Evolutionary conservation across 148 eudicot genomes (phyloP).

Genomic region (Persicaria tinctoria): DNA sequence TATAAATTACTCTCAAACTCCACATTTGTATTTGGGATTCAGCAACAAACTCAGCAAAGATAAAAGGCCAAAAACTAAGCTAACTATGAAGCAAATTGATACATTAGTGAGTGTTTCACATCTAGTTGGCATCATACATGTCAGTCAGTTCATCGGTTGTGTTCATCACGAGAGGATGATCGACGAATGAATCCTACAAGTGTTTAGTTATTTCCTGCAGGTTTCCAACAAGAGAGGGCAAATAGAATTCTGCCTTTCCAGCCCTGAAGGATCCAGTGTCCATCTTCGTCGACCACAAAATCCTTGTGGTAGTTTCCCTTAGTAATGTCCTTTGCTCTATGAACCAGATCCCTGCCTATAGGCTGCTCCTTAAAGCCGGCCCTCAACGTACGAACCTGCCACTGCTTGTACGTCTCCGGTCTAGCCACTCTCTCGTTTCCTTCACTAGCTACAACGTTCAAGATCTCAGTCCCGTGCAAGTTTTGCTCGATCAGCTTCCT

Average conservation of each 20-base stretch:
- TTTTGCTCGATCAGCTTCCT: conserved; percentile 36
- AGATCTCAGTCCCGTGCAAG: conserved; percentile 28
- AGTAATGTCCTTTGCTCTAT: conserved; percentile 26
- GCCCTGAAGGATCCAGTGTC: conserved; percentile 50
- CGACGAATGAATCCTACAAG: not conserved
- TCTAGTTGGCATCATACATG: not conserved
- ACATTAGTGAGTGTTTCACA: not conserved
- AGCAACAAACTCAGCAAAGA: not conserved
- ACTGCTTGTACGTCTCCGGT: conserved; percentile 54
- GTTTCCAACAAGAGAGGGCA: conserved; percentile 43
- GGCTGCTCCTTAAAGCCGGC: conserved; percentile 38
- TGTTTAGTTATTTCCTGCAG: conserved; percentile 8
- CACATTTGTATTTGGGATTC: too few species aligned
- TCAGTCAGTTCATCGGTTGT: not conserved
- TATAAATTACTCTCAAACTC: too few species aligned
- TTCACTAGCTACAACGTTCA: conserved; percentile 52
- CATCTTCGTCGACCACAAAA: conserved; percentile 47
- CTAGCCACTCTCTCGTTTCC: conserved; percentile 41
- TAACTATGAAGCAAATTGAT: conserved; percentile 1
- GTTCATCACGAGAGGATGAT: not conserved
- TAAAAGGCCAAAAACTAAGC: not conserved
- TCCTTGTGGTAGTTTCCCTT: conserved; percentile 41
- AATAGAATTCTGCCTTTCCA: conserved; percentile 50
- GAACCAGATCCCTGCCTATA: conserved; percentile 27
- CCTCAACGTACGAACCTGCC: conserved; percentile 38